A percentile compares a stretch with the other conserved stretches of the same genome.
These are phyloP conservation scores for Starmera quercuum DNA, from an alignment of 805 yeast species.

Conservation along the genomic window DNA sequence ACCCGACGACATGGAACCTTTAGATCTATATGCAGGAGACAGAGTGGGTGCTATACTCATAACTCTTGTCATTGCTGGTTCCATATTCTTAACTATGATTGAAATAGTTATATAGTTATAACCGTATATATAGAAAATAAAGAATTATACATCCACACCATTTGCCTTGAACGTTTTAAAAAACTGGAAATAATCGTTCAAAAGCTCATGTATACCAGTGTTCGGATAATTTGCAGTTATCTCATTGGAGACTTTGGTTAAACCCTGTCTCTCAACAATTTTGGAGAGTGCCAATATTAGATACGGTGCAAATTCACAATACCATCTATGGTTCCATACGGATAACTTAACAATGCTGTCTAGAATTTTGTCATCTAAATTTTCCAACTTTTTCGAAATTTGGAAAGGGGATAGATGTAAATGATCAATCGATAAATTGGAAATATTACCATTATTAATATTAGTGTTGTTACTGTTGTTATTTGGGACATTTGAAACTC, in stretches of 20 bases:
- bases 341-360: conserved; percentile 66
- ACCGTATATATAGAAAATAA: no score
- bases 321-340: conserved; percentile 99
- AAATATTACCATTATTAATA: conserved; percentile 17
- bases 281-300: conserved; percentile 49
- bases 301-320: conserved; percentile 76
- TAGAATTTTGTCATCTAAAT: conserved; percentile 49
- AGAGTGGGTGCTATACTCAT: neutral
- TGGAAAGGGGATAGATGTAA: conserved; percentile 16
- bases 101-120: neutral
- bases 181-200: conserved; percentile 43
- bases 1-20: neutral
- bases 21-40: neutral
- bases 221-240: conserved; percentile 60
- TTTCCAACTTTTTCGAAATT: neutral
- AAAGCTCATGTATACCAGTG: conserved; percentile 49
- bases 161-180: conserved; percentile 20
- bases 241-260: conserved; percentile 67
- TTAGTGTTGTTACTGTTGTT: neutral
- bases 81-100: neutral
- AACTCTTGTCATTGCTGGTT: neutral
- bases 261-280: conserved; percentile 69
- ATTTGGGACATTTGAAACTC: neutral
- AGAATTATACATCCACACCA: conserved; percentile 9
- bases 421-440: conserved; percentile 5